A percentile compares a stretch with the other conserved stretches of the same genome.
These are phyloP conservation scores for Globisporangium echinulatum DNA, from an alignment of 352 stramenopile species.

Conservation along the genomic window DNA sequence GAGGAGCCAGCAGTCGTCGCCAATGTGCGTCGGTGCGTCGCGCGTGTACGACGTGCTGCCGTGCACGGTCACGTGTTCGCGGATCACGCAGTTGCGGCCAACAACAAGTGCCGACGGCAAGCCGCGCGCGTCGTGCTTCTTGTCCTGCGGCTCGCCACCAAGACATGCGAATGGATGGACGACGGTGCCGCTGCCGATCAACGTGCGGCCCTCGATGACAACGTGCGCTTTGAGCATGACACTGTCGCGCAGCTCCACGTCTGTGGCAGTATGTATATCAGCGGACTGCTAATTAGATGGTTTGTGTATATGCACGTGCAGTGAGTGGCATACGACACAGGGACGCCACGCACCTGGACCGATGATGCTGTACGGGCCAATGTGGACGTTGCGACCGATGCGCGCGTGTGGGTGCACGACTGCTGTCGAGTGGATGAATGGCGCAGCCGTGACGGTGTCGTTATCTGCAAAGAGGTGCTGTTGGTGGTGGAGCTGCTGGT, in stretches of 20 bases:
- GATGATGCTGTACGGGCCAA: conserved; percentile 70
- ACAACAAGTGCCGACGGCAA: conserved; percentile 30
- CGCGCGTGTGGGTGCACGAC: conserved; percentile 59
- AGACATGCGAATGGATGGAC: conserved; percentile 73
- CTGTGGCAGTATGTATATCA: conserved; percentile 13
- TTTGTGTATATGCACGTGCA: background rate
- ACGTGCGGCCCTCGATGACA: conserved; percentile 63
- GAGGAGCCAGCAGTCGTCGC: conserved; percentile 76
- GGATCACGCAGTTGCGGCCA: conserved; percentile 68
- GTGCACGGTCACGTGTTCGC: conserved; percentile 80
- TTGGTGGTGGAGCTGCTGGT: conserved; percentile 3
- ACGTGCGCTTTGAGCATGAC: conserved; percentile 70
- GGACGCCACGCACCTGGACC: conserved; percentile 35
- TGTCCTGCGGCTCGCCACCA: conserved; percentile 73
- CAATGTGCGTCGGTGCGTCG: conserved; percentile 41
- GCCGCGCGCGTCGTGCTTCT: conserved; percentile 31
- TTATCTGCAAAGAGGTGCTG: background rate
- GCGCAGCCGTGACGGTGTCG: background rate
- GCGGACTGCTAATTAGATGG: background rate
- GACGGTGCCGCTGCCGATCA: conserved; percentile 42
- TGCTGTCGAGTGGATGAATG: conserved; percentile 54
- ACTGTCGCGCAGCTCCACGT: conserved; percentile 59
- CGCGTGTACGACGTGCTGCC: conserved; percentile 63
- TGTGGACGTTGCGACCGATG: conserved; percentile 48
- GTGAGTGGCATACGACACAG: background rate